Percentiles rank a stretch among this genome's conserved stretches.
Evolutionary conservation across 202 grass and related monocot genomes (phyloP).

Genomic region (Sporobolus alterniflorus): DNA sequence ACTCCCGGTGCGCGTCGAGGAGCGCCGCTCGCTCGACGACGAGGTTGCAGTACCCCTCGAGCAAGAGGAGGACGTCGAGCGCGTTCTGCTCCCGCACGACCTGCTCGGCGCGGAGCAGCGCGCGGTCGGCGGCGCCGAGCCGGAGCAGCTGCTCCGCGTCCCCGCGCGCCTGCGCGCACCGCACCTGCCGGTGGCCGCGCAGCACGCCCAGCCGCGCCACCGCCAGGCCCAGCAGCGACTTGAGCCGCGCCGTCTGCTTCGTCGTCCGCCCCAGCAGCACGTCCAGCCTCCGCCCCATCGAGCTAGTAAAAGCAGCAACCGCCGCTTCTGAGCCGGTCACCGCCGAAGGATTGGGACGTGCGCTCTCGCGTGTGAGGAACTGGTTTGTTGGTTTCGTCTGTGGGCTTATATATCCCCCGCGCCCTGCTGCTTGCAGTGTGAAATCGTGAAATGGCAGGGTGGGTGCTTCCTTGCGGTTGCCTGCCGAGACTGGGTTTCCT

Average conservation of each 20-base stretch:
- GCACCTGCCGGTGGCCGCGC: slow-evolving; percentile 65
- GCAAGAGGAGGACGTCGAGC: slow-evolving; percentile 62
- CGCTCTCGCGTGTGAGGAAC: not conserved
- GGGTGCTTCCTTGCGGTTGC: not conserved
- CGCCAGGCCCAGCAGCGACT: slow-evolving; percentile 51
- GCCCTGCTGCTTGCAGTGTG: not conserved
- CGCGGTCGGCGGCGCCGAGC: slow-evolving; percentile 69
- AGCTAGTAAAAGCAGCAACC: not conserved
- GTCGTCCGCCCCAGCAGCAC: slow-evolving; percentile 71
- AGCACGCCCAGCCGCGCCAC: slow-evolving; percentile 57
- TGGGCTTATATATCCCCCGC: slow-evolving; percentile 29
- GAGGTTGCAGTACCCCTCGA: slow-evolving; percentile 70
- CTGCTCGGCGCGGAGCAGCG: slow-evolving; percentile 86
- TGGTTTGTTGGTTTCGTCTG: not conserved
- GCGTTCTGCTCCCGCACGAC: slow-evolving; percentile 76
- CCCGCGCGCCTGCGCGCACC: slow-evolving; percentile 59
- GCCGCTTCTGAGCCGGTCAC: not conserved
- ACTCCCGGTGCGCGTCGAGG: slow-evolving; percentile 59
- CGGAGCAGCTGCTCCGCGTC: slow-evolving; percentile 88
- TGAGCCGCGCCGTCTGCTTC: slow-evolving; percentile 70
- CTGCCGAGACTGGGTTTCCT: slow-evolving; percentile 27
- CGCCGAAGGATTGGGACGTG: no score
- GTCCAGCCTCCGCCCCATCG: slow-evolving; percentile 86
- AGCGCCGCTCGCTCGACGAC: slow-evolving; percentile 57
- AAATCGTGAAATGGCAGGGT: not conserved